phyloP scores from a whole-genome alignment of 345 rosid species.

The Eucalyptus erythrocorys region DNA sequence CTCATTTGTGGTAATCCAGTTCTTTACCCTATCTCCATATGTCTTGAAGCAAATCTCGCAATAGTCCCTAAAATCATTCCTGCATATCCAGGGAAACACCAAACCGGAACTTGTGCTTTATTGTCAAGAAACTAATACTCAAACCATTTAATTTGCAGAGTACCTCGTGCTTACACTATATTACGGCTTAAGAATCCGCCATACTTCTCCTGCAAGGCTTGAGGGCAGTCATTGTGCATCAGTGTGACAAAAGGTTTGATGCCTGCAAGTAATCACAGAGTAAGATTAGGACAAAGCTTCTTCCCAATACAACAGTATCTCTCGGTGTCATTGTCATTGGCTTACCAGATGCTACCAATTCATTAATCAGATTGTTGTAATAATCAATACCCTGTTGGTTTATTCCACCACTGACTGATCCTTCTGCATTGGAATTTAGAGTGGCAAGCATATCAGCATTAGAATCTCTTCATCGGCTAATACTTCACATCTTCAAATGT shows the following conservation, averaged over 20 bases:
- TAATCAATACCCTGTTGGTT: conserved; percentile 18
- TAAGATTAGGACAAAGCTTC: no score
- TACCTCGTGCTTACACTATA: no score
- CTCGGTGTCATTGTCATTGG: neutral
- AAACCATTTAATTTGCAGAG: no score
- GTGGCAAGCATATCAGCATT: neutral
- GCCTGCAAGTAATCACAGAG: neutral
- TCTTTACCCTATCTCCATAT: conserved; percentile 33
- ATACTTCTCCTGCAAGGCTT: conserved; percentile 19
- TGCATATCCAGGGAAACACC: no score
- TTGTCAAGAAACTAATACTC: no score
- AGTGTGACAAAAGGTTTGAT: conserved; percentile 30
- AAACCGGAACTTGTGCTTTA: no score
- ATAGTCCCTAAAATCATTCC: no score
- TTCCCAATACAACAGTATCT: no score
- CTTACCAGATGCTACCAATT: conserved; percentile 8
- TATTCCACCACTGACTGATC: conserved; percentile 15
- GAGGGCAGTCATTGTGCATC: no score
- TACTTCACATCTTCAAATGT: no score
- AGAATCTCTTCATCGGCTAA: neutral
- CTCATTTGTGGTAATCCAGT: conserved; percentile 31
- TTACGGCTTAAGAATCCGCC: conserved; percentile 36
- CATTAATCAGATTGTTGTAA: conserved; percentile 16
- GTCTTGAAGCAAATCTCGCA: conserved; percentile 12
- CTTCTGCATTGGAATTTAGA: neutral